phyloP scores from a whole-genome alignment of 1,139 yeast genomes.

The Schwanniomyces etchellsii region DNA sequence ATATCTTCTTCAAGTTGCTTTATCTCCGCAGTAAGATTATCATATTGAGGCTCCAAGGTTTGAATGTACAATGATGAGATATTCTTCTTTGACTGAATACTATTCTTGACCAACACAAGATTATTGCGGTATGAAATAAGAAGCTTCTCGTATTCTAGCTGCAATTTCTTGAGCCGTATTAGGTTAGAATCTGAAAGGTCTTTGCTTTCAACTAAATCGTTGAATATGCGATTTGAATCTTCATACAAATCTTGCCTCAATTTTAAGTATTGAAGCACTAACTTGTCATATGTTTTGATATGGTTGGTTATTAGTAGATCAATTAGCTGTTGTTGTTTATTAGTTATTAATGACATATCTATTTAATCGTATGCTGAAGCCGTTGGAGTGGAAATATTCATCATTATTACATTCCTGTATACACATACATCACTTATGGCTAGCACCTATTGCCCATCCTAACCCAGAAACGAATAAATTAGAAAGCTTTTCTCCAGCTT shows the following conservation, averaged over 20 bases:
- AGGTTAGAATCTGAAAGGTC: conserved; percentile 5
- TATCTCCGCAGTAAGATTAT: conserved; percentile 14
- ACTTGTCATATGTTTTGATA: conserved; percentile 30
- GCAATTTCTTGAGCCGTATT: conserved; percentile 15
- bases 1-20: conserved; percentile 16
- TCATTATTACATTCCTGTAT: too few relatives aligned
- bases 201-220: conserved; percentile 10
- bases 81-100: conserved; percentile 13
- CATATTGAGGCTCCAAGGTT: conserved; percentile 17
- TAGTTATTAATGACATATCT: conserved; percentile 24
- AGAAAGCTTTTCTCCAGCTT: conserved; percentile 46
- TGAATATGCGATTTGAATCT: conserved; percentile 10
- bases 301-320: conserved; percentile 27
- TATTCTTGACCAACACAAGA: conserved; percentile 16
- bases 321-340: conserved; percentile 27
- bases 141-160: conserved; percentile 22
- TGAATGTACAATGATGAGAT: conserved; percentile 15
- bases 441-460: conserved; percentile 68
- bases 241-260: conserved; percentile 30
- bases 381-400: too few relatives aligned
- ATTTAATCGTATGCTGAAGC: background rate
- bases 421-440: conserved; percentile 8
- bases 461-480: conserved; percentile 51
- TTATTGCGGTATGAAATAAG: conserved; percentile 22
- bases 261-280: conserved; percentile 25